Conservation (phyloP, 441 rosid genomes). For the Syzygium syzygioides region DNA sequence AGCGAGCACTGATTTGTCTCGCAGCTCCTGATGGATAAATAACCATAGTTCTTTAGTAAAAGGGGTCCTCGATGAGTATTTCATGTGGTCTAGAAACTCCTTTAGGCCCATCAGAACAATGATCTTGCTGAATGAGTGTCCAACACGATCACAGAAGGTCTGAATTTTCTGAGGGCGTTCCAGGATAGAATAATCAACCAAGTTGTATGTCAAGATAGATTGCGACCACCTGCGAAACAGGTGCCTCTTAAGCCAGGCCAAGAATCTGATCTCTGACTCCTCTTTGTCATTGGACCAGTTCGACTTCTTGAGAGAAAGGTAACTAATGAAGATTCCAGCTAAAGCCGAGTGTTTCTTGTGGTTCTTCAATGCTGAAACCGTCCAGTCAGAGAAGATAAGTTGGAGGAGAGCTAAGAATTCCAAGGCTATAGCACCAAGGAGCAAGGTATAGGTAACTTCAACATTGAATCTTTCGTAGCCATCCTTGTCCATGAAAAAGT, state of each 20-base stretch:
- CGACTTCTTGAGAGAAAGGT: neutral
- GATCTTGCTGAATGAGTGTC: neutral
- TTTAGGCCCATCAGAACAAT: slow-evolving; percentile 17
- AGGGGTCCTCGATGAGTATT: slow-evolving; percentile 24
- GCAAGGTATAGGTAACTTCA: neutral
- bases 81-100: slow-evolving; percentile 26
- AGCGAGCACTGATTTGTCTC: slow-evolving; percentile 25
- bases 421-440: neutral
- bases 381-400: neutral
- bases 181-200: slow-evolving; percentile 29
- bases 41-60: slow-evolving; percentile 38
- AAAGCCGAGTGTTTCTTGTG: neutral
- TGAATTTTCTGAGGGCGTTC: neutral
- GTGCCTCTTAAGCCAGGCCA: neutral
- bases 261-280: neutral
- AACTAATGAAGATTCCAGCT: neutral
- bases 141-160: neutral
- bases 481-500: neutral
- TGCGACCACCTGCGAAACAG: slow-evolving; percentile 39
- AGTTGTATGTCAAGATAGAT: slow-evolving; percentile 23
- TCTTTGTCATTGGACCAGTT: neutral
- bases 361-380: neutral
- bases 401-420: neutral
- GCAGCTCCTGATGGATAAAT: slow-evolving; percentile 33
- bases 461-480: neutral